These are phyloP conservation scores for Martiniozyma abietophila DNA, from an alignment of 805 yeast species.

Conservation along the genomic window DNA sequence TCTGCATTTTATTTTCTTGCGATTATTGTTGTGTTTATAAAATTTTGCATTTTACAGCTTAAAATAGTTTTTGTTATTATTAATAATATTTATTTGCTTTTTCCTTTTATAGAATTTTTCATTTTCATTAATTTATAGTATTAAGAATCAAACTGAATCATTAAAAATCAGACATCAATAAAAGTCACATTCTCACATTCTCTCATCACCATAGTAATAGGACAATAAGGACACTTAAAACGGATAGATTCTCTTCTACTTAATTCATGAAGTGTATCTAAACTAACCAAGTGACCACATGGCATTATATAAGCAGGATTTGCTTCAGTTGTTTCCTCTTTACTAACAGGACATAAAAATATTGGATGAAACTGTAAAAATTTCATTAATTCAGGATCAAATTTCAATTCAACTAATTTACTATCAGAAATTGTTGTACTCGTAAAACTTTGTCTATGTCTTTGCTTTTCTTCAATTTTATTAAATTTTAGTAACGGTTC, in stretches of 20 bases:
- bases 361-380: constrained; percentile 27
- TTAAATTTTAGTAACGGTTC: constrained; percentile 43
- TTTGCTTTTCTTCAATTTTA: constrained; percentile 37
- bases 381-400: constrained; percentile 11
- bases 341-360: constrained; percentile 60
- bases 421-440: constrained; percentile 38
- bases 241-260: constrained; percentile 21
- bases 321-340: constrained; percentile 48
- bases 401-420: constrained; percentile 42
- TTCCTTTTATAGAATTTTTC: background rate
- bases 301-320: constrained; percentile 44
- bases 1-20: background rate
- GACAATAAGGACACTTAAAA: constrained; percentile 70
- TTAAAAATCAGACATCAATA: constrained; percentile 4
- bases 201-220: constrained; percentile 27
- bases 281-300: constrained; percentile 43
- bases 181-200: constrained; percentile 3
- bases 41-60: constrained; percentile 15
- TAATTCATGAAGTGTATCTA: constrained; percentile 41
- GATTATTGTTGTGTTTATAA: constrained; percentile 7
- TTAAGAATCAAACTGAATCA: too few relatives aligned
- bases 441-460: constrained; percentile 27
- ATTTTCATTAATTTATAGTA: background rate
- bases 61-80: background rate
- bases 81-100: constrained; percentile 2